Base-by-base conservation (phyloP, 305 asterid species). In the Fraxinus floribunda region DNA sequence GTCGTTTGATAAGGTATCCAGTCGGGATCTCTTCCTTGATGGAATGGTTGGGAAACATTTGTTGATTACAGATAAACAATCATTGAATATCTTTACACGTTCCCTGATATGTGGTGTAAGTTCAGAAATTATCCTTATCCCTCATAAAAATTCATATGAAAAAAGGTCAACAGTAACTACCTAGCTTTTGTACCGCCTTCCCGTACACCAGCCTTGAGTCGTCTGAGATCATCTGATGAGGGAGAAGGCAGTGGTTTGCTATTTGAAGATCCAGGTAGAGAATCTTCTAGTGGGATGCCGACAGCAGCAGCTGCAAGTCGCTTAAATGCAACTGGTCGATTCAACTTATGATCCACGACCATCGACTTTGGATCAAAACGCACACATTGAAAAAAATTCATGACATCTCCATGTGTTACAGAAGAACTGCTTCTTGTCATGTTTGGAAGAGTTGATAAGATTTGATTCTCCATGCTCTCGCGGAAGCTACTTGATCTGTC, bases 281-380 rank as follows among this genome's bases (percentile, higher is more conserved):
- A 90, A 87, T 93, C 98, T 86, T 92, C 97, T 75, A 64, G 80
- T 39, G 97, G 87, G 57, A 89, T 88, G 73, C 98, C 98, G 79
- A 92, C 91, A 82, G 96, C 90, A 87, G 91, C 88, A 91, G 90
- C 86, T 78, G 97, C 93, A 34, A 93, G 92, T 60, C 92, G 90
- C 92, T 90, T 92, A 85, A 94, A 93, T 84, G 90, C 98, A 78
- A 90, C 86, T 35, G 91, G 91, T 75, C 94, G 88, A 75, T 91
- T 93, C 82, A 94, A 91, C 89, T 93, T 93, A 88, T 94, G 97
- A 64, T 91, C 97, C 62, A 90, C 90, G 82, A 93, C 91, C 95
- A 93, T 89, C 24, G 92, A 86, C 88, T 94, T 94, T 35, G 97
- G 98, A 90, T 95, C 99, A 83, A 95, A 86, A 79, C 95, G 97